Base-by-base conservation (phyloP, 345 rosid species). In the Eucalyptus sp. region DNA sequence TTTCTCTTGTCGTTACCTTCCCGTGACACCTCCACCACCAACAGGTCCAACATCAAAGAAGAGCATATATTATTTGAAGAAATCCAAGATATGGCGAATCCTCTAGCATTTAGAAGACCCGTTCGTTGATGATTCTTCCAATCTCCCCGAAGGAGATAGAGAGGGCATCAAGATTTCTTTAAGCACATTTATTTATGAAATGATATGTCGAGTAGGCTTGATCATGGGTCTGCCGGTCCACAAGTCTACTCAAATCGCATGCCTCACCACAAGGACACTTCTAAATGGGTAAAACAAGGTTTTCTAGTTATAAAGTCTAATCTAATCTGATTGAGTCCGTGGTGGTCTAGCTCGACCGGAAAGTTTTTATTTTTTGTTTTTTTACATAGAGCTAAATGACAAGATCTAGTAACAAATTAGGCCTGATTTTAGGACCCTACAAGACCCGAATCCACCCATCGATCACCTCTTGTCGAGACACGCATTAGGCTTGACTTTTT, bases 151-250 rank as follows among this genome's bases (percentile, higher is more conserved):
- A 15, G 76, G 76, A n/a, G 76, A n/a, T 15, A 7, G 37, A n/a
- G 41, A n/a, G 76, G 15, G 46, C 24, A 71, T 71, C 8, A 1
- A 71, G 48, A 37, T 18, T 71, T 29, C 31, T 56, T 3, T 29
- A 37, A 27, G 5, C 22, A 71, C 27, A 71, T 71, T 71, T 18
- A 37, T 71, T 71, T 18, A 37, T 37, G 6, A 20, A 71, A 71
- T 71, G 5, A 76, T 37, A 3, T 76, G 15, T 37, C 27, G 10
- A 18, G 8, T 37, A 71, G 7, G 37, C 44, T 6, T 17, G 2
- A 71, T 71, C 13, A 17, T 33, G 14, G 7, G 6, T 66, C 0
- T 8, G 11, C 1, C 2, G 5, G 5, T 20, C 2, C 44, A 17
- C 12, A 33, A 16, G 24, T 41, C 12, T 33, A 20, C 13, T 68